Percentiles rank a stretch among this genome's conserved stretches.
These are phyloP conservation scores for Eucalyptus pauciflora DNA, from an alignment of 345 rosid species.

Conservation along the genomic window DNA sequence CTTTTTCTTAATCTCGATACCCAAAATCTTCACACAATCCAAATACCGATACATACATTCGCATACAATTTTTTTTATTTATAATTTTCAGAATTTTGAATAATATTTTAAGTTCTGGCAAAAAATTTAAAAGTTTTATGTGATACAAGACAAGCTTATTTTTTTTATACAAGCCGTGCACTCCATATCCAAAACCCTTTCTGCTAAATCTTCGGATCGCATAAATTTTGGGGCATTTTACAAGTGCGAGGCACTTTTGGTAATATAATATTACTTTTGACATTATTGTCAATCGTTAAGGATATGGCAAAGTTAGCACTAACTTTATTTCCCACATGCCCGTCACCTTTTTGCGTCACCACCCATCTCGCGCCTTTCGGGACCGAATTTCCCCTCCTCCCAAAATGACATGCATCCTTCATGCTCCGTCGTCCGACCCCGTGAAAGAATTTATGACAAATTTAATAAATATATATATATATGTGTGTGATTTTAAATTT, in stretches of 20 bases:
- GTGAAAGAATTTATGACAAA: not conserved
- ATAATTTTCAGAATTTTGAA: not conserved
- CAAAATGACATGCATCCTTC: not conserved
- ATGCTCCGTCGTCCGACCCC: not conserved
- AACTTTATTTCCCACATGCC: not conserved
- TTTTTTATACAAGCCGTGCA: not conserved
- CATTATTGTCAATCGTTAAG: not conserved
- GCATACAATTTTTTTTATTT: fast-evolving
- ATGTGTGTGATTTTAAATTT: not conserved
- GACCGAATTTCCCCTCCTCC: too few species aligned
- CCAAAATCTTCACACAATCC: not conserved
- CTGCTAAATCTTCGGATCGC: not conserved
- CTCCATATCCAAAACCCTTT: not conserved
- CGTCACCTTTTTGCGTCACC: not conserved
- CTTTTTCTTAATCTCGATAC: not conserved
- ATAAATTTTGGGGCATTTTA: not conserved
- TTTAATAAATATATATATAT: not conserved
- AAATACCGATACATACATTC: not conserved
- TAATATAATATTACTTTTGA: not conserved
- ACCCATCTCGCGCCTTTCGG: not conserved
- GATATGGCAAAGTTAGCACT: not conserved
- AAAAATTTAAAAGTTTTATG: not conserved
- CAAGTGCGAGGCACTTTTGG: not conserved
- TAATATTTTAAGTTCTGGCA: fast-evolving
- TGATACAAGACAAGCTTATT: not conserved